Conservation (phyloP, 257 asterid genomes). For the Lavandula angustifolia region DNA sequence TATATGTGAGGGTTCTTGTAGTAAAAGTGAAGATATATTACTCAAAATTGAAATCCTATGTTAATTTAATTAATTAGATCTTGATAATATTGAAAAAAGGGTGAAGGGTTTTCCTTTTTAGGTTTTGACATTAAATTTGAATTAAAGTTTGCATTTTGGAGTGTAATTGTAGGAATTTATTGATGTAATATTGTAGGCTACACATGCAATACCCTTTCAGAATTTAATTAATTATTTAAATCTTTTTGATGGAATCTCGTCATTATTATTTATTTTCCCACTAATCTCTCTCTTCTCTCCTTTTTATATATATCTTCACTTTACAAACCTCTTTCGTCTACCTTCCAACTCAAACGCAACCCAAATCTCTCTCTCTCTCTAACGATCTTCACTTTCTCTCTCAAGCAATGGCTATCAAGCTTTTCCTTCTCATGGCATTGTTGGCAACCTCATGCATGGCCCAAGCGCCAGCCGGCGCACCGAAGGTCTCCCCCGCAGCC, state of each 20-base stretch:
- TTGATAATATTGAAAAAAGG: no score
- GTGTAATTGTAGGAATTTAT: no score
- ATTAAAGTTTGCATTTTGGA: no score
- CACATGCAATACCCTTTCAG: constrained; percentile 27
- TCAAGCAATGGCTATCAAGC: constrained; percentile 47
- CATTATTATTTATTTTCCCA: constrained; percentile 25
- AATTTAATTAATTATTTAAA: constrained; percentile 11
- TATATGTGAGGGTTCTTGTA: constrained; percentile 19
- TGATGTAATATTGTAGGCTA: not conserved
- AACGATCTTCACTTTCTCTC: constrained; percentile 3
- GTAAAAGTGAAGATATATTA: constrained; percentile 30
- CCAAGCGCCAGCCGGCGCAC: constrained; percentile 59
- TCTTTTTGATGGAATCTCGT: constrained; percentile 31
- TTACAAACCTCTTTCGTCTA: constrained; percentile 24
- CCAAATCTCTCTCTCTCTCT: constrained; percentile 2
- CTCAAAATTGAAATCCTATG: no score
- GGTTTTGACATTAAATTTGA: no score
- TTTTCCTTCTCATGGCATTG: constrained; percentile 51
- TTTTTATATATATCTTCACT: constrained; percentile 33
- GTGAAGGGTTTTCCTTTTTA: no score
- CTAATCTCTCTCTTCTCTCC: constrained; percentile 21
- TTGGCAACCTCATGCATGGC: constrained; percentile 59
- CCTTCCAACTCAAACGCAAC: constrained; percentile 5
- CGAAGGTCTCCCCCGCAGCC: constrained; percentile 60
- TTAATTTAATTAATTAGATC: no score